Conservation (phyloP, 2,329 filamentous ascomycete species). For the Coniochaeta sp. region DNA sequence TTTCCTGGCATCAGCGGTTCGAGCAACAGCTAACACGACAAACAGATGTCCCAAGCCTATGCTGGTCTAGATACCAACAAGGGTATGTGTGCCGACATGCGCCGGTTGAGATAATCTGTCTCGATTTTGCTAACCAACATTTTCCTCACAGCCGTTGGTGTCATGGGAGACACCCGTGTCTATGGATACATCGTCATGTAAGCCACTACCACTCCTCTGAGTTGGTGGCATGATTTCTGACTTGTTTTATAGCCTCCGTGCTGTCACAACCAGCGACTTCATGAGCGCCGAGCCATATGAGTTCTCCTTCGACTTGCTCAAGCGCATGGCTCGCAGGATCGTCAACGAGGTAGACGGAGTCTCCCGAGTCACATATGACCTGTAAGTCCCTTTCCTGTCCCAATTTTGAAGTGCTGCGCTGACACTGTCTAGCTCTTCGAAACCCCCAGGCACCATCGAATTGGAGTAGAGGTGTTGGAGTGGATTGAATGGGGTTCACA, state of each 20-base stretch:
- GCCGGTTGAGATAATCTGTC: neutral
- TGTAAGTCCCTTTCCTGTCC: neutral
- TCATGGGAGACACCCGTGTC: constrained; percentile 60
- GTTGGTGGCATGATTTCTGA: neutral
- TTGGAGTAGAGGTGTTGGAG: neutral
- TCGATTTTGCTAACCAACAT: too few relatives aligned
- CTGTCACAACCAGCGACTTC: constrained; percentile 50
- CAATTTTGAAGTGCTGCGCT: neutral
- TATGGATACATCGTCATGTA: constrained; percentile 24
- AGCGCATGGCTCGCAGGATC: constrained; percentile 59
- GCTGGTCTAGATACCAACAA: constrained; percentile 35
- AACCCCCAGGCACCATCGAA: neutral
- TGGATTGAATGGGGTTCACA: too few relatives aligned
- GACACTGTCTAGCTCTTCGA: neutral
- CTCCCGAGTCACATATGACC: constrained; percentile 62
- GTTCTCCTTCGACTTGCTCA: constrained; percentile 59
- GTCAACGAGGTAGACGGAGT: constrained; percentile 72
- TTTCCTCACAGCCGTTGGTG: constrained; percentile 30
- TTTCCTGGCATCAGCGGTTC: neutral
- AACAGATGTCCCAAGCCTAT: constrained; percentile 39
- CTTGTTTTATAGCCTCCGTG: constrained; percentile 23
- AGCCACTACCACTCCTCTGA: neutral
- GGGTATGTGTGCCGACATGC: constrained; percentile 14
- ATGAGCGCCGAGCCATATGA: constrained; percentile 69
- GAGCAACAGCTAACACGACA: constrained; percentile 3